Percentiles rank a stretch among this genome's conserved stretches.
These are phyloP conservation scores for Mucor velutinosus DNA, from an alignment of 371 early-diverging fungal genomes.

Conservation along the genomic window DNA sequence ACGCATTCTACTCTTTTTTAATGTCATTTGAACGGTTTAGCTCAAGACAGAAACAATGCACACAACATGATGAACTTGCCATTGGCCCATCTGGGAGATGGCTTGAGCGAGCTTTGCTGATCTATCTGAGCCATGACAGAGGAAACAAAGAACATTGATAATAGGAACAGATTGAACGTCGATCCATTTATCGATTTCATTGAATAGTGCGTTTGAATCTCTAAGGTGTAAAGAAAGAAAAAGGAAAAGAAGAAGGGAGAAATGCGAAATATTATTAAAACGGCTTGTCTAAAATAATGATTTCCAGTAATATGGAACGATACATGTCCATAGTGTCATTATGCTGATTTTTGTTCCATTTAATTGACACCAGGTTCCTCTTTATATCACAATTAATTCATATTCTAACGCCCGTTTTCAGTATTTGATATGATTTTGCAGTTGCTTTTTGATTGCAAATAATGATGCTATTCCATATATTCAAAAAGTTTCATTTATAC, in stretches of 20 bases:
- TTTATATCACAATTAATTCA: background rate
- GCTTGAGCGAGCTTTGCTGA: constrained; percentile 1
- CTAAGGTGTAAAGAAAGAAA: background rate
- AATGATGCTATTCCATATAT: background rate
- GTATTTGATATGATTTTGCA: background rate
- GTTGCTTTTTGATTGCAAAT: background rate
- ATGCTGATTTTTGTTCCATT: background rate
- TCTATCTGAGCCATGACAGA: background rate
- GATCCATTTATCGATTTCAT: background rate
- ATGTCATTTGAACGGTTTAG: background rate
- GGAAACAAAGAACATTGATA: background rate
- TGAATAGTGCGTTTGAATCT: background rate
- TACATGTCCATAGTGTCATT: background rate
- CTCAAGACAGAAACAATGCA: background rate
- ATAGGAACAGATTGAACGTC: background rate
- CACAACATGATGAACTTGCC: constrained; percentile 10
- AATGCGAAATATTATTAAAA: background rate
- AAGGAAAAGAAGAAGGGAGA: background rate
- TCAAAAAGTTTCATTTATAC: background rate
- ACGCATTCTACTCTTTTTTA: constrained; percentile 31
- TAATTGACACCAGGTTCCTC: too few species aligned
- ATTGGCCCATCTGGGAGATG: constrained; percentile 25
- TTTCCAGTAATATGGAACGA: background rate
- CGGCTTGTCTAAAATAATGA: background rate
- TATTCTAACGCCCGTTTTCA: background rate